Base-by-base conservation (phyloP, 2,329 filamentous ascomycete genomes). In the Chaetomium olivaceum region DNA sequence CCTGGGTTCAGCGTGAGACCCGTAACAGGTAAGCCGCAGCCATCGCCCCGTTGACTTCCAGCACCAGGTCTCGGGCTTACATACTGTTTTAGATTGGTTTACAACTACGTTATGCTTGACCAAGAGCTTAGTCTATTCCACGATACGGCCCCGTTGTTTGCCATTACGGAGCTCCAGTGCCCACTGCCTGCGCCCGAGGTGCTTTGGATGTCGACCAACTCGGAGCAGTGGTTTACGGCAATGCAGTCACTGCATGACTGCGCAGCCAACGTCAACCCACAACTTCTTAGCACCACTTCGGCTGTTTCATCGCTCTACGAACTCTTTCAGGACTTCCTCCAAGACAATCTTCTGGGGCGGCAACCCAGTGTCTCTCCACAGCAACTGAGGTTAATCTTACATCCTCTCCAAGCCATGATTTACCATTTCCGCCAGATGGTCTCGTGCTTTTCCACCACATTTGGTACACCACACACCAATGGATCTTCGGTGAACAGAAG, bases 61-160 rank as follows among this genome's bases (percentile, higher is more conserved):
- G 12, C 29, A 16, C 11, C 31, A 19, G 8, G 31, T 36, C 27
- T 12, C 36, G 68, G 63, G 64, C 73, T 73, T 68, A 73, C 58
- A 48, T 21, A 50, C 50, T 3, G 27, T 4, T 65, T 19, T 71
- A 89, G 89, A 70, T 79, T 91, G 36, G 85, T 90, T n/a, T 91
- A 91, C 76, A 90, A 89, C 62, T 91, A 89, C 87, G 86, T 89
- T 23, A 89, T 90, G 85, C 83, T 90, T 27, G 89, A 92, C 73
- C 89, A 91, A 71, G 89, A 92, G 75, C 78, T 90, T 63, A 85
- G 86, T 57, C 78, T 90, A 9, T 90, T 90, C 76, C 83, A 89
- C 69, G 87, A 90, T 71, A 85, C 82, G 0, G 80, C 82, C 1
- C 86, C 87, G 0, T 77, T 90, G 36, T 84, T 91, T 63, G 85